Percentiles rank a stretch among this genome's conserved stretches.
Evolutionary conservation across 2,329 filamentous ascomycete species (phyloP).

Genomic region (Sporothrix luriei): DNA sequence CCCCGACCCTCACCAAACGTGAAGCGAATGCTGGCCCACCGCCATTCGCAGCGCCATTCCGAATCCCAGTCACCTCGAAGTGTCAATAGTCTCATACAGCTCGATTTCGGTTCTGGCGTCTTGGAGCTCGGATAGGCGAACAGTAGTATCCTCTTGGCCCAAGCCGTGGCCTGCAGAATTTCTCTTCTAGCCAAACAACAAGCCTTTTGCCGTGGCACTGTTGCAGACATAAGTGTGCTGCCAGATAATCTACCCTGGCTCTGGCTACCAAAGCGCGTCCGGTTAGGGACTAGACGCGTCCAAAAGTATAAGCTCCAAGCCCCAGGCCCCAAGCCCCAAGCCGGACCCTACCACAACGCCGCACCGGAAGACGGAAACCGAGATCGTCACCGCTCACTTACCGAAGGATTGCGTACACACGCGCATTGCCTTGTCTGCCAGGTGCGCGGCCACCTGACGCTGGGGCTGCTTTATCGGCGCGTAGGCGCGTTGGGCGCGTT

Average conservation of each 20-base stretch:
- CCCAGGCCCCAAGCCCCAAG: not conserved
- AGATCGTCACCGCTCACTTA: constrained; percentile 3
- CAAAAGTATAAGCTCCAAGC: not conserved
- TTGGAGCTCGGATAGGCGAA: not conserved
- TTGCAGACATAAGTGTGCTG: not conserved
- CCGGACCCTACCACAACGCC: not conserved
- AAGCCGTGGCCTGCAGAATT: not conserved
- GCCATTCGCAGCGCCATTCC: not conserved
- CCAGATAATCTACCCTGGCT: not conserved
- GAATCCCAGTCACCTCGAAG: not conserved
- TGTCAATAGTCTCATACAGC: not conserved
- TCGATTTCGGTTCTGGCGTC: not conserved
- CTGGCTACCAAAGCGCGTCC: not conserved
- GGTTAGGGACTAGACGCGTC: constrained; percentile 26
- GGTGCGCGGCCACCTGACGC: constrained; percentile 13
- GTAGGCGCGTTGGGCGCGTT: not conserved
- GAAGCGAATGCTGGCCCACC: not conserved
- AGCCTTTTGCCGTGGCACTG: not conserved
- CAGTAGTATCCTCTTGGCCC: constrained; percentile 16
- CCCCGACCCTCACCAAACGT: constrained; percentile 8
- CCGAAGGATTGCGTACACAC: not conserved
- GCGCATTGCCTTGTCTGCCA: not conserved
- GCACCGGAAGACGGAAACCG: constrained; percentile 19
- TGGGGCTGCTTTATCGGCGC: not conserved
- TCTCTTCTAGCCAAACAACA: not conserved